Evolutionary conservation across 1,284 basidiomycete species (phyloP).

Genomic region (Golubevia pallescens): DNA sequence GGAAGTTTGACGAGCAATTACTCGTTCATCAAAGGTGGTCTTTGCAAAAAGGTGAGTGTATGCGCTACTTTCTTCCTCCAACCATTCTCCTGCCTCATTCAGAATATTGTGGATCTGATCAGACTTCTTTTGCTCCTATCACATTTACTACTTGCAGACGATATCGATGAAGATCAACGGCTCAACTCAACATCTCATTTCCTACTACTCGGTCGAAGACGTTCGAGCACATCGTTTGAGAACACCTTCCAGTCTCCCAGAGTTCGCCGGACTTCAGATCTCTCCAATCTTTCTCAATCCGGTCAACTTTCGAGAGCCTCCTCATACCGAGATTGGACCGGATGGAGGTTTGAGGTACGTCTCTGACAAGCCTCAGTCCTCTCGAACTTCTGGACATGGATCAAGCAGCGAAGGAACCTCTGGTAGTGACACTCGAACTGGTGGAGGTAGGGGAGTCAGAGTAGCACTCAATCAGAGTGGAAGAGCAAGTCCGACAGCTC

Average conservation of each 20-base stretch:
- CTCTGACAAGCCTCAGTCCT: not conserved
- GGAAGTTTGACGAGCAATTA: conserved; percentile 51
- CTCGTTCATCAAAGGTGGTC: conserved; percentile 43
- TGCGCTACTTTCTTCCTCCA: too few relatives aligned
- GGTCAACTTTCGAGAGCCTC: conserved; percentile 86
- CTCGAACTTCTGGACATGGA: not conserved
- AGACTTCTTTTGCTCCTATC: too few relatives aligned
- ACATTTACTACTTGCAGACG: conserved; percentile 78
- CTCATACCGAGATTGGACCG: conserved; percentile 80
- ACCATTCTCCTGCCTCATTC: too few relatives aligned
- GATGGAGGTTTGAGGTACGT: conserved; percentile 80
- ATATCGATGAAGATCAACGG: conserved; percentile 88
- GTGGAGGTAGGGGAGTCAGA: not conserved
- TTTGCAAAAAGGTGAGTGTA: conserved; percentile 42
- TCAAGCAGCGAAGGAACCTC: not conserved
- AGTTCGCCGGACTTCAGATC: conserved; percentile 83
- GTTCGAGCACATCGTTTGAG: conserved; percentile 85
- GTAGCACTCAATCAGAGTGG: not conserved
- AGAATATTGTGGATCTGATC: too few relatives aligned
- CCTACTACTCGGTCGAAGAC: conserved; percentile 92
- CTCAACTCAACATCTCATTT: conserved; percentile 90
- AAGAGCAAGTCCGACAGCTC: not conserved
- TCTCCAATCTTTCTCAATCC: conserved; percentile 86
- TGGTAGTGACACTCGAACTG: not conserved
- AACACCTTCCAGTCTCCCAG: conserved; percentile 84